Percentiles rank a stretch among this genome's conserved stretches.
Evolutionary conservation across 177 flowering plant species (phyloP).

Genomic region (Vitis hybrid): DNA sequence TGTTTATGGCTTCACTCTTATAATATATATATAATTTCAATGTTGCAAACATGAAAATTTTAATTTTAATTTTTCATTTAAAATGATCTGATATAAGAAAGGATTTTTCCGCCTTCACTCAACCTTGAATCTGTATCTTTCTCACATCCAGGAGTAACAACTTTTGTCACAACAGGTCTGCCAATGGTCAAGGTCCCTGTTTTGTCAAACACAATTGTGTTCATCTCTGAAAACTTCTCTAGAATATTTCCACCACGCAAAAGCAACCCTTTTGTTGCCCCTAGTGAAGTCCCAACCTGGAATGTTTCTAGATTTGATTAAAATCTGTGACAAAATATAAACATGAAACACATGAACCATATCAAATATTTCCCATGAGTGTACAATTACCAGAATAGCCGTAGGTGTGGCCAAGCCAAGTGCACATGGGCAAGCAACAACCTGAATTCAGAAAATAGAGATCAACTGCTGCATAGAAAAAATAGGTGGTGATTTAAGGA

Average conservation of each 20-base stretch:
- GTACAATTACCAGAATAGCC: conserved; percentile 72
- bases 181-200: conserved; percentile 95
- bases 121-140: conserved; percentile 34
- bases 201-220: conserved; percentile 91
- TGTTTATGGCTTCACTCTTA: neutral
- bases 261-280: conserved; percentile 93
- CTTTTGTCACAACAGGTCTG: conserved; percentile 81
- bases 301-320: conserved; percentile 1
- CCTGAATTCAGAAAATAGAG: conserved; percentile 47
- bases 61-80: neutral
- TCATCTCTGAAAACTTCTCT: conserved; percentile 76
- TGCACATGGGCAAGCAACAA: conserved; percentile 98
- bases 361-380: conserved; percentile 1
- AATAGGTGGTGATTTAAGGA: conserved; percentile 1
- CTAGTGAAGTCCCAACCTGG: conserved; percentile 96
- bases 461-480: neutral
- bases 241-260: conserved; percentile 90
- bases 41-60: too few relatives aligned
- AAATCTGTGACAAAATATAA: neutral
- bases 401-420: conserved; percentile 99
- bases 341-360: neutral
- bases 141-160: conserved; percentile 39
- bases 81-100: neutral
- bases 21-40: too few relatives aligned
- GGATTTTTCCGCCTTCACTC: conserved; percentile 9